These are phyloP conservation scores for Boletales sp. DNA, from an alignment of 768 basidiomycete species.

Conservation along the genomic window DNA sequence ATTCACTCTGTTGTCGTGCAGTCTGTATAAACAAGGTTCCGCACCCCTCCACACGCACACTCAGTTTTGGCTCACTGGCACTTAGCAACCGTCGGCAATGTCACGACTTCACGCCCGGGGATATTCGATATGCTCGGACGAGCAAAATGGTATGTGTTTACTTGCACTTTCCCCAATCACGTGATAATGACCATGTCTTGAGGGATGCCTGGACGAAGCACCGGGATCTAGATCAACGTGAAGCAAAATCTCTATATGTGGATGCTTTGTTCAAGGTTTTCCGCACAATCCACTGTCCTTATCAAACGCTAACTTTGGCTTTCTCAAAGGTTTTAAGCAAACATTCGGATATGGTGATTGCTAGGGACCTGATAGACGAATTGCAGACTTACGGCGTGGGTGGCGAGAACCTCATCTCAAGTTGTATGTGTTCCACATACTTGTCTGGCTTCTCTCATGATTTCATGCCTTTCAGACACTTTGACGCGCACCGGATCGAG, in stretches of 20 bases:
- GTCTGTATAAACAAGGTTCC: slow-evolving; percentile 90
- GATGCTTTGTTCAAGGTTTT: slow-evolving; percentile 79
- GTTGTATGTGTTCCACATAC: slow-evolving; percentile 43
- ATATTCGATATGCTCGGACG: slow-evolving; percentile 90
- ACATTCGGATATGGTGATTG: slow-evolving; percentile 80
- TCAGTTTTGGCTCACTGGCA: slow-evolving; percentile 1
- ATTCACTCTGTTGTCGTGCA: slow-evolving; percentile 28
- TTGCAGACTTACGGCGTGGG: slow-evolving; percentile 74
- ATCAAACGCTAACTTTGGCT: background rate
- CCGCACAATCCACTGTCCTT: slow-evolving; percentile 2
- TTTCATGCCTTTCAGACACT: slow-evolving; percentile 24
- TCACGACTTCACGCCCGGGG: slow-evolving; percentile 71
- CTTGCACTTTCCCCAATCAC: slow-evolving; percentile 14
- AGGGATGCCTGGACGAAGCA: slow-evolving; percentile 98
- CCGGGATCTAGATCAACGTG: slow-evolving; percentile 68
- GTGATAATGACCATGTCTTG: slow-evolving; percentile 10
- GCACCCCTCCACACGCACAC: background rate
- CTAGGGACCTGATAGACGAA: slow-evolving; percentile 71
- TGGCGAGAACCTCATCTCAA: slow-evolving; percentile 59
- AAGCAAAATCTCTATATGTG: slow-evolving; percentile 89
- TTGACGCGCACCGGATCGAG: slow-evolving; percentile 42
- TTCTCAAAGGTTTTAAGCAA: slow-evolving; percentile 62
- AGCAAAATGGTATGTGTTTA: slow-evolving; percentile 75
- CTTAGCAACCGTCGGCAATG: slow-evolving; percentile 87
- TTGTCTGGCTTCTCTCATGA: background rate